Conservation (phyloP, 768 basidiomycete species). For the Phlegmacium glaucopus region DNA sequence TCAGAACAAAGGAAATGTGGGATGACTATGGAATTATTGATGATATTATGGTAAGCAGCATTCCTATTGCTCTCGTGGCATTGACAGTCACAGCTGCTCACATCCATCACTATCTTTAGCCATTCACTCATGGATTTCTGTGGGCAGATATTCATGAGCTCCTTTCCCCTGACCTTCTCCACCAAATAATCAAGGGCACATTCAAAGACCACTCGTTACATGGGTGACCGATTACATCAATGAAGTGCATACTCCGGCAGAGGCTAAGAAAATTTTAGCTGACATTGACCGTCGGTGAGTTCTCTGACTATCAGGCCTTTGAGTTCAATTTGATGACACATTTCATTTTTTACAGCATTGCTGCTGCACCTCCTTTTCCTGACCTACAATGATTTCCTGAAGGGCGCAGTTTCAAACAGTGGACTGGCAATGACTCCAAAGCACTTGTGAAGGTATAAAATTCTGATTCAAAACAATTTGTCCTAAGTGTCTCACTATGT, state of each 20-base stretch:
- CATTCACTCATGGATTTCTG: not conserved
- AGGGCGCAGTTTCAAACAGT: slow-evolving; percentile 24
- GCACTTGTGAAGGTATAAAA: slow-evolving; percentile 32
- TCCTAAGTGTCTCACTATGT: not conserved
- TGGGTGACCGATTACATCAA: not conserved
- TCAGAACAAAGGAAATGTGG: not conserved
- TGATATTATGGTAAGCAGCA: not conserved
- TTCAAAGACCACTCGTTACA: not conserved
- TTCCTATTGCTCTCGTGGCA: not conserved
- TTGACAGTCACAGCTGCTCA: not conserved
- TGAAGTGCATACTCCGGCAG: not conserved
- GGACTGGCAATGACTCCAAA: slow-evolving; percentile 32
- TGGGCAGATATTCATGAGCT: not conserved
- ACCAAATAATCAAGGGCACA: not conserved
- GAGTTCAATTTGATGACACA: not conserved
- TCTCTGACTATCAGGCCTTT: not conserved
- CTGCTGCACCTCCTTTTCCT: not conserved
- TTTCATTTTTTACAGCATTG: not conserved
- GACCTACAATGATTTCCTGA: slow-evolving; percentile 18
- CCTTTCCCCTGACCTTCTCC: not conserved
- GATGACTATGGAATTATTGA: slow-evolving; percentile 3
- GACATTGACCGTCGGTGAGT: not conserved
- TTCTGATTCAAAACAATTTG: not conserved
- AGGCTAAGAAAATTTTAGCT: not conserved
- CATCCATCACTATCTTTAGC: not conserved